Evolutionary conservation across 306 rosid species (phyloP), one percentile per base, ranked within the genome.

Genomic region (Arachis hypogaea): DNA sequence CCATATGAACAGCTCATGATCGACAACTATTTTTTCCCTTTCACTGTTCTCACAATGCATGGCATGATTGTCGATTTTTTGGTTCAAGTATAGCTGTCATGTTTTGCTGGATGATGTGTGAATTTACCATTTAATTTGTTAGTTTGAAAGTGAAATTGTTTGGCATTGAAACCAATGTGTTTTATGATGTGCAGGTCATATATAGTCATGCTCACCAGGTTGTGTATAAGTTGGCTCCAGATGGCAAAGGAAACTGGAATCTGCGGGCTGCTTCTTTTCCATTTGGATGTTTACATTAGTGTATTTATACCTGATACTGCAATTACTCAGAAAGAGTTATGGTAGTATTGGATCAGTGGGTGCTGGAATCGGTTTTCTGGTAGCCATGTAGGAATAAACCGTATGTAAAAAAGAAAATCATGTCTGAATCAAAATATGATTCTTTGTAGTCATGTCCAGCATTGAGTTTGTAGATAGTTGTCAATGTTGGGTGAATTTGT

Each of bases 401-500:
- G 67, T 63, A 52, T 62, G 68, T 77, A 74, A 78, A 85, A 49
- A 85, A 78, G 60, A 68, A 74, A 71, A 74, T 69, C 77, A 75
- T 18, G 77, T 59, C 84, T 77, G 97, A 90, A 89, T 93, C 97
- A 90, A 90, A 87, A 80, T 89, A 87, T 89, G 98, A 89, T 93
- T 93, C 96, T 86, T 82, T 88, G 78, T 81, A 74, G 96, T 75
- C 62, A 54, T 71, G 87, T 79, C 89, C 88, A 81, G 85, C 89
- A 88, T 90, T 88, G 88, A 87, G 89, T 74, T 83, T 86, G 91
- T 87, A 86, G 83, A 87, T 88, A 84, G 87, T 77, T 85, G 83
- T 65, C 82, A 40, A 63, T 69, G 78, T 65, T 86, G 86, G 89
- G 89, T 78, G 88, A 59, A 29, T 78, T 77, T 77, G 82, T 76